Percentiles rank a stretch among this genome's conserved stretches.
phyloP scores from a whole-genome alignment of 2,329 filamentous ascomycete genomes.

The Aspergillus sp. region DNA sequence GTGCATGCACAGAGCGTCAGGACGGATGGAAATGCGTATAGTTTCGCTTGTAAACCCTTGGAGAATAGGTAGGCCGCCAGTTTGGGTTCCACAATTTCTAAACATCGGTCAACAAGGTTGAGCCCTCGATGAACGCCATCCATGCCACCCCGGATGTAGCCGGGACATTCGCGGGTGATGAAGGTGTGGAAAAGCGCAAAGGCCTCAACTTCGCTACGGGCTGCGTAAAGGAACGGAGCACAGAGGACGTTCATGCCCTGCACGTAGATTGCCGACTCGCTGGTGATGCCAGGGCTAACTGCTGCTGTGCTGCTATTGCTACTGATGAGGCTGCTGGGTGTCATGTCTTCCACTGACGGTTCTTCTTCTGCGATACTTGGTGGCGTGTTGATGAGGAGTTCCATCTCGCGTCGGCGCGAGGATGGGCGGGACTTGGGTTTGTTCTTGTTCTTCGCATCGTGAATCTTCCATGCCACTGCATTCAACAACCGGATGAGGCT shows the following conservation, averaged over 20 bases:
- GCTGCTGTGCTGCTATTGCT: conserved; percentile 14
- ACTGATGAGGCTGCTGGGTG: conserved; percentile 18
- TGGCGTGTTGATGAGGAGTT: conserved; percentile 38
- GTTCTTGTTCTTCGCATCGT: conserved; percentile 70
- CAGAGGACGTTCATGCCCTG: conserved; percentile 99
- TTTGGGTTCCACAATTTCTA: conserved; percentile 88
- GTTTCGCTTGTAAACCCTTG: conserved; percentile 86
- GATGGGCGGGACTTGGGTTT: conserved; percentile 42
- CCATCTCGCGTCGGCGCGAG: conserved; percentile 49
- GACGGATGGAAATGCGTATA: conserved; percentile 95
- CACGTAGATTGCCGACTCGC: conserved; percentile 82
- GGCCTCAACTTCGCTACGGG: conserved; percentile 90
- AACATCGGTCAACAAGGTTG: conserved; percentile 84
- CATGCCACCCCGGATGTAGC: conserved; percentile 94
- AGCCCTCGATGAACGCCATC: conserved; percentile 93
- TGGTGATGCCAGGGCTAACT: conserved; percentile 37
- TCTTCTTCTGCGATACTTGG: conserved; percentile 41
- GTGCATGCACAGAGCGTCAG: conserved; percentile 94
- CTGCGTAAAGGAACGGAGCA: conserved; percentile 91
- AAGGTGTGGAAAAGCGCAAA: conserved; percentile 88
- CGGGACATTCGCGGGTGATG: conserved; percentile 83
- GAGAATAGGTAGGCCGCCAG: conserved; percentile 79
- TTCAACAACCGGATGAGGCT: conserved; percentile 92
- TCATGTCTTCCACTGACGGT: conserved; percentile 39
- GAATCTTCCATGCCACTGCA: conserved; percentile 88